These are phyloP conservation scores for Gossypium schwendimanii DNA, from an alignment of 441 rosid species.

Conservation along the genomic window DNA sequence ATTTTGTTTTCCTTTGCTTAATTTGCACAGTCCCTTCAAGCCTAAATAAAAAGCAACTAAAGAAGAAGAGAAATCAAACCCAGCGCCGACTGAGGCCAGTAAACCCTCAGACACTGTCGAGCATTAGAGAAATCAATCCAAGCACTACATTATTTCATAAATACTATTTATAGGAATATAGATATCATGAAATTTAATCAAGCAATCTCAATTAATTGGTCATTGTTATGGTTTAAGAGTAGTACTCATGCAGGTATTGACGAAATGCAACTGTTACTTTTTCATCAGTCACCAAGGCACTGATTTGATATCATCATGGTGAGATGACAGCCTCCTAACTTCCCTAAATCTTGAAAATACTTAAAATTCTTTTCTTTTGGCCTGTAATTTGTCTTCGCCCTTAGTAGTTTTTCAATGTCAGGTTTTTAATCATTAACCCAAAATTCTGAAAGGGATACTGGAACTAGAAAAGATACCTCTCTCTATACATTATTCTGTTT, in stretches of 20 bases:
- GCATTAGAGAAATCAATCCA: no score
- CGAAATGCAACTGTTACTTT: not conserved
- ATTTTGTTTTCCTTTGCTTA: no score
- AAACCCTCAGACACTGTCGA: no score
- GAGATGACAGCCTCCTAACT: conserved; percentile 1
- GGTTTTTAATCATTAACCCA: not conserved
- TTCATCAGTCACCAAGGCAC: not conserved
- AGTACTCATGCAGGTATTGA: not conserved
- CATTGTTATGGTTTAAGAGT: not conserved
- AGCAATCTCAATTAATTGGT: not conserved
- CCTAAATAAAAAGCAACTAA: no score
- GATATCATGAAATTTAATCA: not conserved
- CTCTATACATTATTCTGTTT: not conserved
- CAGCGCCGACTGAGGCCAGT: no score
- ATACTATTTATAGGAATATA: not conserved
- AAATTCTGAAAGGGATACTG: not conserved
- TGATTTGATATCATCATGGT: not conserved
- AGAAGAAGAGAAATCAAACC: no score
- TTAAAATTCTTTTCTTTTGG: not conserved
- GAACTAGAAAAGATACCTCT: not conserved
- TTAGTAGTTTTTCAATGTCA: not conserved
- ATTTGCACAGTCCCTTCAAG: no score
- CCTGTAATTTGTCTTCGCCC: not conserved
- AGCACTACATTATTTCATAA: no score
- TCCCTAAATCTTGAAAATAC: not conserved